phyloP scores from a whole-genome alignment of 2,329 filamentous ascomycete genomes.

The Fusarium brevicatenulatum region DNA sequence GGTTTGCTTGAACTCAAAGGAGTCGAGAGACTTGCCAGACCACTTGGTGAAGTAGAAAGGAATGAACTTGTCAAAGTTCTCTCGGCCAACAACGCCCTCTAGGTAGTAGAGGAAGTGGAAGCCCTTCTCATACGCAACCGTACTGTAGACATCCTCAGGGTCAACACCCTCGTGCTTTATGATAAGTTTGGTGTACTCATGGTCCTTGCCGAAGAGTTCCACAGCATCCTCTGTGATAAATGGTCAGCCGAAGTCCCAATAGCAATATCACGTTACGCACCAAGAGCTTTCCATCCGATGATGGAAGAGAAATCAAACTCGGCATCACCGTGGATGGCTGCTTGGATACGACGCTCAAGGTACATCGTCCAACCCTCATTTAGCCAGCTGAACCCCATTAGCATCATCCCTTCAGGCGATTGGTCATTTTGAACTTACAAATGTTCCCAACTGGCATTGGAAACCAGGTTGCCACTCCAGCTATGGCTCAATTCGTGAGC shows the following conservation, averaged over 20 bases:
- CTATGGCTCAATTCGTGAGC: slow-evolving; percentile 82
- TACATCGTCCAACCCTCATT: slow-evolving; percentile 94
- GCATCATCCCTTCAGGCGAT: background rate
- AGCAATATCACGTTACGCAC: slow-evolving; percentile 49
- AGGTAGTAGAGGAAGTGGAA: slow-evolving; percentile 94
- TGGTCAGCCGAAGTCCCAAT: slow-evolving; percentile 13
- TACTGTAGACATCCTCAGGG: slow-evolving; percentile 94
- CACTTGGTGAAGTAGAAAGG: slow-evolving; percentile 92
- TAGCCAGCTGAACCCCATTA: slow-evolving; percentile 62
- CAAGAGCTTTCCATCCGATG: slow-evolving; percentile 91
- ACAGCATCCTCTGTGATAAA: slow-evolving; percentile 74
- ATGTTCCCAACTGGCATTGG: slow-evolving; percentile 83
- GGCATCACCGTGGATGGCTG: slow-evolving; percentile 80
- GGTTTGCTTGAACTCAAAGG: slow-evolving; percentile 91
- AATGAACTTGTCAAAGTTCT: slow-evolving; percentile 95
- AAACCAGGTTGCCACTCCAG: slow-evolving; percentile 91
- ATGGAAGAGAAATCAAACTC: slow-evolving; percentile 95
- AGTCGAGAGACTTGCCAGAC: slow-evolving; percentile 88
- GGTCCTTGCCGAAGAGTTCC: slow-evolving; percentile 79
- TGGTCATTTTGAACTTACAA: slow-evolving; percentile 60
- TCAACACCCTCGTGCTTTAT: slow-evolving; percentile 89
- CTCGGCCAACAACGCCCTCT: slow-evolving; percentile 83
- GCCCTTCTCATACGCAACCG: slow-evolving; percentile 94
- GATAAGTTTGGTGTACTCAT: slow-evolving; percentile 93
- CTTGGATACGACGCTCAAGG: slow-evolving; percentile 85